Conservation (phyloP, 345 rosid species). For the Heritiera littoralis region DNA sequence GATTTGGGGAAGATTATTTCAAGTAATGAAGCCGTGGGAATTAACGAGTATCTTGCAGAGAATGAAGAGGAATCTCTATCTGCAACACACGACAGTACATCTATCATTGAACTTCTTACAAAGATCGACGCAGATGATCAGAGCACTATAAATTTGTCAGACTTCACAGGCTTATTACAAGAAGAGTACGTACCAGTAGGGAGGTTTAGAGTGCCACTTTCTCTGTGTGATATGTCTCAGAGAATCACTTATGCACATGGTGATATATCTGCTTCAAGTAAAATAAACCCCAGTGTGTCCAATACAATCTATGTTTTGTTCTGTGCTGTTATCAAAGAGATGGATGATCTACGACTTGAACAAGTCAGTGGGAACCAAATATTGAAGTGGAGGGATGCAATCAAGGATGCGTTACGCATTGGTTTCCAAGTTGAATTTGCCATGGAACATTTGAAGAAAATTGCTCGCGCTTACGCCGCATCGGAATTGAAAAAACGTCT, state of each 20-base stretch:
- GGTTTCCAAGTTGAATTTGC: neutral
- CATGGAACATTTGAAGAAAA: constrained; percentile 2
- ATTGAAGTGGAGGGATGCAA: constrained; percentile 21
- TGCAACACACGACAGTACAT: neutral
- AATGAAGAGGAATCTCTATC: neutral
- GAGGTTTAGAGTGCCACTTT: neutral
- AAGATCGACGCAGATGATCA: neutral
- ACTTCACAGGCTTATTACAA: neutral
- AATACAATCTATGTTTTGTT: neutral
- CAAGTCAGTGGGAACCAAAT: neutral
- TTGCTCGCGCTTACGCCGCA: neutral
- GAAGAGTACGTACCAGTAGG: neutral
- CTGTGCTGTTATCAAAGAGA: constrained; percentile 1
- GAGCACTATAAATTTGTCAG: neutral
- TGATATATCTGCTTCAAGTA: neutral
- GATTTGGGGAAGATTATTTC: neutral
- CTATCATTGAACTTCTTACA: neutral
- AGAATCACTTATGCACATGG: neutral
- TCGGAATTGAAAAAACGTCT: no score
- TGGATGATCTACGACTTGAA: neutral
- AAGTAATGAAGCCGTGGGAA: neutral
- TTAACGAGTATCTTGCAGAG: neutral
- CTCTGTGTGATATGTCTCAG: neutral
- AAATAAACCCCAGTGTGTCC: neutral
- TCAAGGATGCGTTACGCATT: constrained; percentile 14